Evolutionary conservation across 1,284 basidiomycete genomes (phyloP).

Genomic region (Fomes fomentarius): DNA sequence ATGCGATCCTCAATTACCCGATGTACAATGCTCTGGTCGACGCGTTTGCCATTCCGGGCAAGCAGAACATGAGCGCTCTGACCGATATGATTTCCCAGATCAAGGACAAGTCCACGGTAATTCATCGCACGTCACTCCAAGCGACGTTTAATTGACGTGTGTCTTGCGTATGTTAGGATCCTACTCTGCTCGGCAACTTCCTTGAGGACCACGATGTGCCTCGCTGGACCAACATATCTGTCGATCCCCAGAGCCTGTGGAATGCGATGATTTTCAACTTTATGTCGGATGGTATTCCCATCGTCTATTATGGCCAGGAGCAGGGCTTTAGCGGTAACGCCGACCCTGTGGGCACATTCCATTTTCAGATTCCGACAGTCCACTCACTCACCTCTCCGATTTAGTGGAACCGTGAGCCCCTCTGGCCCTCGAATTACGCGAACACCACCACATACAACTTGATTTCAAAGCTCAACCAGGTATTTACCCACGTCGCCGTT

Average conservation of each 20-base stretch:
- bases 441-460: slow-evolving; percentile 64
- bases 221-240: slow-evolving; percentile 47
- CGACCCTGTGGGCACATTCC: slow-evolving; percentile 23
- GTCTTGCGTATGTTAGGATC: slow-evolving; percentile 23
- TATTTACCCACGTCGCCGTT: too few relatives aligned
- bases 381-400: not conserved
- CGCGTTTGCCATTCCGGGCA: slow-evolving; percentile 38
- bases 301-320: slow-evolving; percentile 60
- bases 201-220: slow-evolving; percentile 64
- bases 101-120: slow-evolving; percentile 38
- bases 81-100: slow-evolving; percentile 34
- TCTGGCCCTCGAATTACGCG: slow-evolving; percentile 75
- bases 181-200: slow-evolving; percentile 53
- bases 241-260: slow-evolving; percentile 40
- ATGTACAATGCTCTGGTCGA: slow-evolving; percentile 49
- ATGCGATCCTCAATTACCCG: slow-evolving; percentile 58
- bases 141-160: not conserved
- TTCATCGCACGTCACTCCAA: not conserved
- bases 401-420: slow-evolving; percentile 73
- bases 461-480: slow-evolving; percentile 67
- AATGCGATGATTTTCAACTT: slow-evolving; percentile 41
- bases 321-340: slow-evolving; percentile 48
- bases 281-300: slow-evolving; percentile 47
- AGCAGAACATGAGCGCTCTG: slow-evolving; percentile 39
- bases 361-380: too few relatives aligned